Percentiles rank a stretch among this genome's conserved stretches.
These are phyloP conservation scores for Fusarium tanahbumbuense DNA, from an alignment of 2,329 filamentous ascomycete species.

Conservation along the genomic window DNA sequence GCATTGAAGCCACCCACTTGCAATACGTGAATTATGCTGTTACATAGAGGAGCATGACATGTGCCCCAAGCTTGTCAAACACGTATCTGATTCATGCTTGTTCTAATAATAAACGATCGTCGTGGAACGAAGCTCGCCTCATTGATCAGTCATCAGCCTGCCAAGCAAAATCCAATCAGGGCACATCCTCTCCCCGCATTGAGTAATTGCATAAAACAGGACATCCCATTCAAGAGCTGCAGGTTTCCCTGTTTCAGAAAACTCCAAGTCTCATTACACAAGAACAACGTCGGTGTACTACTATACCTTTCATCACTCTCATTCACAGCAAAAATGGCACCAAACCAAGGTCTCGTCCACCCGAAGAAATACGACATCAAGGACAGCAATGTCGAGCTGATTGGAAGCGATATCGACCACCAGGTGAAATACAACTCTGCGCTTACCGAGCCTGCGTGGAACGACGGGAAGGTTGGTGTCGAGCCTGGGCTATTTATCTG, in stretches of 20 bases:
- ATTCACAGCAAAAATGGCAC: constrained; percentile 62
- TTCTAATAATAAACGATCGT: constrained; percentile 23
- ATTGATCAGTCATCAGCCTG: constrained; percentile 38
- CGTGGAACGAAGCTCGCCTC: constrained; percentile 6
- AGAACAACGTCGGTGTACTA: neutral
- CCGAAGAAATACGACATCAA: constrained; percentile 73
- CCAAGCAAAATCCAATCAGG: constrained; percentile 37
- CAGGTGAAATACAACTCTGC: constrained; percentile 75
- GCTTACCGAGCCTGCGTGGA: constrained; percentile 74
- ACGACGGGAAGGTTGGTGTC: constrained; percentile 65
- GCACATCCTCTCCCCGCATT: constrained; percentile 34
- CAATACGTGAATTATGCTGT: neutral
- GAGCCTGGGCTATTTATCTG: constrained; percentile 68
- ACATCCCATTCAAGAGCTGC: neutral
- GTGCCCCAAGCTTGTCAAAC: neutral
- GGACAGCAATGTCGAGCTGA: constrained; percentile 75
- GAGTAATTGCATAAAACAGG: constrained; percentile 27
- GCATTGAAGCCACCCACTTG: neutral
- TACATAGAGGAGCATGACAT: neutral
- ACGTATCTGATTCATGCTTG: constrained; percentile 7
- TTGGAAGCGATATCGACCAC: constrained; percentile 73
- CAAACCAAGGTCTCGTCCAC: constrained; percentile 71
- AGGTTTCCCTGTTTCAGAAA: constrained; percentile 16
- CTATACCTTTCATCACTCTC: neutral
- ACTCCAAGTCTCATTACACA: neutral